Percentiles rank a stretch among this genome's conserved stretches.
Evolutionary conservation across 2,329 filamentous ascomycete species (phyloP).

Genomic region (Diaporthe aspalathi): DNA sequence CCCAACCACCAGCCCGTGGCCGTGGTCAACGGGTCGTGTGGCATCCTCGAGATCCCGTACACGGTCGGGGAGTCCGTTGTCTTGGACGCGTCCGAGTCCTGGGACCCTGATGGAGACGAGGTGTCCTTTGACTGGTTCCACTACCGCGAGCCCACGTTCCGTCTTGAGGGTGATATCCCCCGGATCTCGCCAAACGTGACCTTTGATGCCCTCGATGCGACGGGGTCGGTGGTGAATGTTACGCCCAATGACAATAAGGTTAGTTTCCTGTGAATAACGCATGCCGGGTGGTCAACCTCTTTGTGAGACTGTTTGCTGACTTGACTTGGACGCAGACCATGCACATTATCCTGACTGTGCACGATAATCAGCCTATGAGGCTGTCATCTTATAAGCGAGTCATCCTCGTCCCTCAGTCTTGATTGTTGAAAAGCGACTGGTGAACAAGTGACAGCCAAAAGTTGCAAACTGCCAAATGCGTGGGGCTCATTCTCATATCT

Average conservation of each 20-base stretch:
- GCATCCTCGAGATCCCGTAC: conserved; percentile 31
- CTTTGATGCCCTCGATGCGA: background rate
- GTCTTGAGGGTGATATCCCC: conserved; percentile 15
- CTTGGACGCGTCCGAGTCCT: conserved; percentile 39
- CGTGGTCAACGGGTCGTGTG: conserved; percentile 42
- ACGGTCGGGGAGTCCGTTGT: conserved; percentile 37
- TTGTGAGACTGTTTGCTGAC: background rate
- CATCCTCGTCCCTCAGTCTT: background rate
- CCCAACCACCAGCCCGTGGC: conserved; percentile 39
- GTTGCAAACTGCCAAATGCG: too few relatives aligned
- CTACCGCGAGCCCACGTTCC: conserved; percentile 38
- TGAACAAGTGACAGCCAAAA: background rate
- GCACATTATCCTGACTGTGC: conserved; percentile 24
- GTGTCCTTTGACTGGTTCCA: conserved; percentile 41
- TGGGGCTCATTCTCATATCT: too few relatives aligned
- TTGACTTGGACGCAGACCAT: background rate
- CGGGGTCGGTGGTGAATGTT: conserved; percentile 21
- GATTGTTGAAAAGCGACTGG: too few relatives aligned
- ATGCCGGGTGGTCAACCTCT: too few relatives aligned
- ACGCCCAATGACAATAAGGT: conserved; percentile 26
- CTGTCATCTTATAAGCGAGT: conserved; percentile 22
- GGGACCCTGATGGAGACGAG: conserved; percentile 40
- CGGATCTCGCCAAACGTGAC: conserved; percentile 27
- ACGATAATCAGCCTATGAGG: conserved; percentile 18
- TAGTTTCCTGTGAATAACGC: background rate